Evolutionary conservation across 2,329 filamentous ascomycete genomes (phyloP).

Genomic region (Diaporthe vexans): DNA sequence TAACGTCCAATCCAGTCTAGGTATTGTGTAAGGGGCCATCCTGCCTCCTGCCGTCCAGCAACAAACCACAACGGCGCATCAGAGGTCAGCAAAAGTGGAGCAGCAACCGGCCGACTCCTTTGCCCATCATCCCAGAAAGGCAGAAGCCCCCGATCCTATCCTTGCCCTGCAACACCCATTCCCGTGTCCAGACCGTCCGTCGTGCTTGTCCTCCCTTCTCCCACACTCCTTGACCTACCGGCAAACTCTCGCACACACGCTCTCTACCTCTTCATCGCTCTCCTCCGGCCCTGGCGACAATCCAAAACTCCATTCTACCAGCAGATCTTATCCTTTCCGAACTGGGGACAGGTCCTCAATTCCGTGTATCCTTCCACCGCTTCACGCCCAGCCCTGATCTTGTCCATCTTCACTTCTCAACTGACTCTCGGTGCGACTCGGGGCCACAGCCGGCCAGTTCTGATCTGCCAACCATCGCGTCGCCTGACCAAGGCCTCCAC

Average conservation of each 20-base stretch:
- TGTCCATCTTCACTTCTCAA: slow-evolving; percentile 27
- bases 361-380: slow-evolving; percentile 32
- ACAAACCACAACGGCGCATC: not conserved
- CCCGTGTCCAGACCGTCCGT: slow-evolving; percentile 26
- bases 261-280: slow-evolving; percentile 29
- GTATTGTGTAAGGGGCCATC: slow-evolving; percentile 4
- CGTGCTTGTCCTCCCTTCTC: slow-evolving; percentile 31
- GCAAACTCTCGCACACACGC: slow-evolving; percentile 11
- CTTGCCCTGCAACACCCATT: slow-evolving; percentile 23
- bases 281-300: slow-evolving; percentile 17
- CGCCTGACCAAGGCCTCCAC: slow-evolving; percentile 7
- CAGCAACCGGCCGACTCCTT: slow-evolving; percentile 33
- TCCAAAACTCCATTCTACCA: slow-evolving; percentile 37
- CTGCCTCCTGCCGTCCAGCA: slow-evolving; percentile 29
- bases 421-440: not conserved
- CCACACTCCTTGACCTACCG: slow-evolving; percentile 32
- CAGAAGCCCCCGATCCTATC: slow-evolving; percentile 35
- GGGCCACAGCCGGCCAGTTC: slow-evolving; percentile 2
- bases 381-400: slow-evolving; percentile 12
- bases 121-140: slow-evolving; percentile 37
- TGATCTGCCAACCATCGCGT: slow-evolving; percentile 16
- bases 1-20: slow-evolving; percentile 9
- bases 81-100: slow-evolving; percentile 38
- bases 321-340: slow-evolving; percentile 42
- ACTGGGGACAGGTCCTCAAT: slow-evolving; percentile 42